A percentile compares a stretch with the other conserved stretches of the same genome.
Conservation (phyloP, 2,329 filamentous ascomycete genomes). For the Colletotrichum sp. region DNA sequence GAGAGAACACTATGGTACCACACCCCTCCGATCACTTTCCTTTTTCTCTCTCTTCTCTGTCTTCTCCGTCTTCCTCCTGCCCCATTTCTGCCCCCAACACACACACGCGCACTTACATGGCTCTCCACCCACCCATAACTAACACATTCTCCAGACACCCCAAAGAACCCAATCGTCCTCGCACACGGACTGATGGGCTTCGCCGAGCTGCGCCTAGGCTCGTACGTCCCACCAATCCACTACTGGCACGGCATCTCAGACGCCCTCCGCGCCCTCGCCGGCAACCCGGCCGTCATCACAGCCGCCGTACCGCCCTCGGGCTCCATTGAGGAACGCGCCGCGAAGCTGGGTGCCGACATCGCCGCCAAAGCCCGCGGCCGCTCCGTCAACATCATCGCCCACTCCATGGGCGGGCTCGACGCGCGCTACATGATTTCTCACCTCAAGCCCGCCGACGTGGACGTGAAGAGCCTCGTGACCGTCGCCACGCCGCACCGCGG, state of each 20-base stretch:
- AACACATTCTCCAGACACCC: conserved; percentile 47
- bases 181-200: conserved; percentile 72
- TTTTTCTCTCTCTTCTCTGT: not conserved
- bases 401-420: conserved; percentile 72
- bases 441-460: conserved; percentile 50
- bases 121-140: conserved; percentile 10
- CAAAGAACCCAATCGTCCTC: conserved; percentile 67
- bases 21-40: not conserved
- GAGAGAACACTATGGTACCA: conserved; percentile 48
- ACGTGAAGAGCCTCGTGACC: conserved; percentile 58
- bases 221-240: conserved; percentile 59
- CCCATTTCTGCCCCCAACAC: not conserved
- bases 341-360: conserved; percentile 61
- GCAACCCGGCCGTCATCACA: conserved; percentile 62
- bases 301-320: conserved; percentile 66
- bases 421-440: conserved; percentile 69
- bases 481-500: conserved; percentile 61
- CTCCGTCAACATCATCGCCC: conserved; percentile 78
- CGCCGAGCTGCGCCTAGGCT: conserved; percentile 57
- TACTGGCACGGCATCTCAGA: conserved; percentile 72
- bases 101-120: not conserved
- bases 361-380: conserved; percentile 47
- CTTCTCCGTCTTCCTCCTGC: not conserved
- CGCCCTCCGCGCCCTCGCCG: conserved; percentile 56
- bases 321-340: conserved; percentile 65